A percentile compares a stretch with the other conserved stretches of the same genome.
Evolutionary conservation across 345 rosid genomes (phyloP).

Genomic region (Lenwebbia sp.): DNA sequence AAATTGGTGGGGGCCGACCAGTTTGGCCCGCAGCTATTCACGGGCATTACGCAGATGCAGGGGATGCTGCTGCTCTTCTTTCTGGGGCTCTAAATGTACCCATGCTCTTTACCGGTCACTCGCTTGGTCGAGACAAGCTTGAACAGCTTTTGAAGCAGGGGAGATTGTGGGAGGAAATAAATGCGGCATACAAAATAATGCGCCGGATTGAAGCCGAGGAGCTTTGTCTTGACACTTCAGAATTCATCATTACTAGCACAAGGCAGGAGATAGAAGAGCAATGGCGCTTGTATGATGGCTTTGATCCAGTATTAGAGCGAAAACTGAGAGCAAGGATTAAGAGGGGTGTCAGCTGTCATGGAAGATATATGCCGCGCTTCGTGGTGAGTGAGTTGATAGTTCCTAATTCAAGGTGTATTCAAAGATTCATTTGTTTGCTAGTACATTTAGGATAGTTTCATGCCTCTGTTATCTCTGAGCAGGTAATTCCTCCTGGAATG

Average conservation of each 20-base stretch:
- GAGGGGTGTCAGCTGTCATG: constrained; percentile 93
- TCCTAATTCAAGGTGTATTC: constrained; percentile 68
- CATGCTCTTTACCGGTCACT: constrained; percentile 94
- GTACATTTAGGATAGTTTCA: constrained; percentile 36
- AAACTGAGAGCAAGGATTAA: constrained; percentile 90
- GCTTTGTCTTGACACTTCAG: constrained; percentile 78
- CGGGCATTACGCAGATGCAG: constrained; percentile 99
- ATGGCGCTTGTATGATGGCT: constrained; percentile 99
- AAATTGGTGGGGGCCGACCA: constrained; percentile 78
- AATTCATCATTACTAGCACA: constrained; percentile 92
- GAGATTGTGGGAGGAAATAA: constrained; percentile 80
- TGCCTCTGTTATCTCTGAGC: constrained; percentile 17
- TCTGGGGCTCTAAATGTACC: constrained; percentile 98
- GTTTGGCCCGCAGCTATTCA: constrained; percentile 96
- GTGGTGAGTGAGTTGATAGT: constrained; percentile 48
- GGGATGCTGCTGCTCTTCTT: constrained; percentile 84
- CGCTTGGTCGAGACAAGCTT: constrained; percentile 92
- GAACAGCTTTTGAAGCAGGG: constrained; percentile 93
- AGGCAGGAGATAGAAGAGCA: constrained; percentile 94
- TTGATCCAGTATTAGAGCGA: constrained; percentile 86
- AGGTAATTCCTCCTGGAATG: constrained; percentile 98
- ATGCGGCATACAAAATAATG: constrained; percentile 84
- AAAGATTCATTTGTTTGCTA: constrained; percentile 74
- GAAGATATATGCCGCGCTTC: constrained; percentile 93
- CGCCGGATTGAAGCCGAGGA: constrained; percentile 98